These are phyloP conservation scores for Strobilomyces echinocephalus DNA, from an alignment of 768 basidiomycete genomes.

Conservation along the genomic window DNA sequence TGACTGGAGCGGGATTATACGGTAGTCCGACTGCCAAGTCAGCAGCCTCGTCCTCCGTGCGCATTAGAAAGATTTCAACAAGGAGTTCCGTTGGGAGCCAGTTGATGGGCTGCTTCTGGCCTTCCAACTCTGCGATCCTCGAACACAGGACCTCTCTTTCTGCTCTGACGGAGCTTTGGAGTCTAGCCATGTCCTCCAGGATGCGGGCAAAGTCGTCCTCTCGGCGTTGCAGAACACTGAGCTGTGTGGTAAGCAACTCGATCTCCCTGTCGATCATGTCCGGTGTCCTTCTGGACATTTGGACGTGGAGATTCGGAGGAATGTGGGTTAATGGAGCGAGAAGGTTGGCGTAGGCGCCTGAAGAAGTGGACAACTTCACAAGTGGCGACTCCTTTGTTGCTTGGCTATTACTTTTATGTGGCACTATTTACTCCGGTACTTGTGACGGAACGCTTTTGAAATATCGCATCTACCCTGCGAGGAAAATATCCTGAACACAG, in stretches of 20 bases:
- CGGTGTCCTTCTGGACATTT: constrained; percentile 20
- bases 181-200: constrained; percentile 36
- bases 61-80: constrained; percentile 38
- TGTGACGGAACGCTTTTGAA: no score
- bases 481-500: no score
- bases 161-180: constrained; percentile 32
- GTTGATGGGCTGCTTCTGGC: constrained; percentile 42
- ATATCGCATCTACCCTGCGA: no score
- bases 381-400: background rate
- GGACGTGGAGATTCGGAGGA: background rate
- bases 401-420: background rate
- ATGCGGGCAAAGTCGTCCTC: constrained; percentile 40
- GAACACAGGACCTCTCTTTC: constrained; percentile 33
- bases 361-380: no score
- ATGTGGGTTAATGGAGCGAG: background rate
- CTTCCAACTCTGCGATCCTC: constrained; percentile 33
- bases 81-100: constrained; percentile 50
- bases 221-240: constrained; percentile 32
- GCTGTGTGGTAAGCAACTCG: constrained; percentile 34
- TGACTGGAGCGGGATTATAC: constrained; percentile 34
- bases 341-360: no score
- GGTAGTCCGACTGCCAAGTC: constrained; percentile 22
- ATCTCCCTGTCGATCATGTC: constrained; percentile 35
- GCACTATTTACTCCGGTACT: background rate
- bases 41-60: constrained; percentile 22